A percentile compares a stretch with the other conserved stretches of the same genome.
These are phyloP conservation scores for Yarrowia keelungensis DNA, from an alignment of 805 yeast species.

Conservation along the genomic window DNA sequence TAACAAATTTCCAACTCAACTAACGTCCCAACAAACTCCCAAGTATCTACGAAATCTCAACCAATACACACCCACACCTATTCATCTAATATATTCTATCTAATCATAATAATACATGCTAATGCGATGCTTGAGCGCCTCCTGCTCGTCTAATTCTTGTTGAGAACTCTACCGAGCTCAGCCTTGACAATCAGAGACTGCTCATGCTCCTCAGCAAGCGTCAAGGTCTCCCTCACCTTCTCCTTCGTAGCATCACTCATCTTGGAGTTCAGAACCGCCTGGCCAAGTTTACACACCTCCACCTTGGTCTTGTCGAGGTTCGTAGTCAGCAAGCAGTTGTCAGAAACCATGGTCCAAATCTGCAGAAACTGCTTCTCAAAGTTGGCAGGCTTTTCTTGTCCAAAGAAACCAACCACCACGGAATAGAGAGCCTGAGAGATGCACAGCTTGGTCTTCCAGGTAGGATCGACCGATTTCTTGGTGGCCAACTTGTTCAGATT, in stretches of 20 bases:
- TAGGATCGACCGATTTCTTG: constrained; percentile 23
- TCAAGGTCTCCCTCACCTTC: constrained; percentile 20
- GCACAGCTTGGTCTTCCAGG: constrained; percentile 31
- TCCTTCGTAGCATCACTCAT: constrained; percentile 11
- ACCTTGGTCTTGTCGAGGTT: constrained; percentile 33
- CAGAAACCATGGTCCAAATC: constrained; percentile 16
- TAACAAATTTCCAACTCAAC: no score
- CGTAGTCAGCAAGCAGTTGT: constrained; percentile 7
- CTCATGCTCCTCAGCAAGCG: constrained; percentile 24
- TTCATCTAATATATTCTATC: no score
- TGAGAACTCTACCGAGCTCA: constrained; percentile 5
- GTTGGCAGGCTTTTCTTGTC: not conserved
- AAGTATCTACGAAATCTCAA: no score
- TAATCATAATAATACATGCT: no score
- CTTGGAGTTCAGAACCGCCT: constrained; percentile 33
- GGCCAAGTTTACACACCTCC: constrained; percentile 31
- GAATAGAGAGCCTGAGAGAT: constrained; percentile 19
- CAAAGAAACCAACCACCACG: constrained; percentile 25
- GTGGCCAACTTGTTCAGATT: constrained; percentile 28
- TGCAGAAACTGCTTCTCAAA: constrained; percentile 15
- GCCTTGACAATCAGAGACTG: constrained; percentile 36
- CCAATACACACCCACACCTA: no score
- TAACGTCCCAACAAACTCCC: no score
- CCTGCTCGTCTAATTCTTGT: no score
- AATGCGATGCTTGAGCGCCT: no score